Percentiles rank a stretch among this genome's conserved stretches.
These are phyloP conservation scores for Gossypium lobatum DNA, from an alignment of 441 rosid species.

Conservation along the genomic window DNA sequence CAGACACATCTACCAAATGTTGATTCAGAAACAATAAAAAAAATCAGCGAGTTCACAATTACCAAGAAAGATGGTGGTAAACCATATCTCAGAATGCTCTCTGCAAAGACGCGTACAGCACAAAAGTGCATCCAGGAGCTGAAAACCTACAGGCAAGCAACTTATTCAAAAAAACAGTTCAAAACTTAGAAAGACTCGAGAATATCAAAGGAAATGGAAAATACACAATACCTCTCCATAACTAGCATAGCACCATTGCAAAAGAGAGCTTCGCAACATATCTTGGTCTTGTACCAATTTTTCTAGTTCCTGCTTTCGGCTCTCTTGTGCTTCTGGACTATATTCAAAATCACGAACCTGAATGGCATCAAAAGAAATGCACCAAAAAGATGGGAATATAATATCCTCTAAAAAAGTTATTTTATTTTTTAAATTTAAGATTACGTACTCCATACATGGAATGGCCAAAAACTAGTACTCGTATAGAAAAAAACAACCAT, in stretches of 20 bases:
- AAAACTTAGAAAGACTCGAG: background rate
- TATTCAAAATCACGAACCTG: conserved; percentile 93
- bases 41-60: conserved; percentile 18
- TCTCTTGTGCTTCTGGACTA: conserved; percentile 83
- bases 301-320: conserved; percentile 79
- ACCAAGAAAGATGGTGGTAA: conserved; percentile 96
- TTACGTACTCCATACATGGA: background rate
- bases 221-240: conserved; percentile 73
- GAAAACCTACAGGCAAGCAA: conserved; percentile 63
- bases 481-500: conserved; percentile 9
- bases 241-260: conserved; percentile 96
- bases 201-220: background rate
- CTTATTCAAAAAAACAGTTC: background rate
- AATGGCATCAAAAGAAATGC: conserved; percentile 19
- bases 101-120: conserved; percentile 87
- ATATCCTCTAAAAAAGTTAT: background rate
- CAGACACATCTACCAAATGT: conserved; percentile 11
- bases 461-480: background rate
- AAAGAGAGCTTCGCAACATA: conserved; percentile 74
- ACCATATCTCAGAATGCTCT: conserved; percentile 97
- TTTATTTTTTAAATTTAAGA: background rate
- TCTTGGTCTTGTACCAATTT: conserved; percentile 76
- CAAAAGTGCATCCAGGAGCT: conserved; percentile 99
- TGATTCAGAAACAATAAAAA: conserved; percentile 1
- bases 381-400: conserved; percentile 8